Percentiles rank a stretch among this genome's conserved stretches.
These are phyloP conservation scores for Arthrobotrys iridis DNA, from an alignment of 2,329 filamentous ascomycete genomes.

Conservation along the genomic window DNA sequence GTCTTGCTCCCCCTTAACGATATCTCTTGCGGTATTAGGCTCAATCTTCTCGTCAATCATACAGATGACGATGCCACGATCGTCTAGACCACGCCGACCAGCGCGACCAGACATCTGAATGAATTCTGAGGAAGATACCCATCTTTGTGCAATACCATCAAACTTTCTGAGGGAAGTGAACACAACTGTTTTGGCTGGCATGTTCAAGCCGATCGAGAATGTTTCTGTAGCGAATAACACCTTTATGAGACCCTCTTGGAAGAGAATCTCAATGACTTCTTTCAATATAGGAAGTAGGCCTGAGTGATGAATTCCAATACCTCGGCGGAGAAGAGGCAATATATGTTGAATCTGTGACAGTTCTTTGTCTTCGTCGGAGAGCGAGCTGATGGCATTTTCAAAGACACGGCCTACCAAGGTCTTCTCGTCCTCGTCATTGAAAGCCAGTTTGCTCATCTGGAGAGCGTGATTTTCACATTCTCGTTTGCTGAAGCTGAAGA, in stretches of 20 bases:
- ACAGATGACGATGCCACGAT: slow-evolving; percentile 98
- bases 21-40: slow-evolving; percentile 89
- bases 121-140: slow-evolving; percentile 93
- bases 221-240: slow-evolving; percentile 98
- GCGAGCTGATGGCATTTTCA: slow-evolving; percentile 86
- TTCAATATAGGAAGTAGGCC: slow-evolving; percentile 94
- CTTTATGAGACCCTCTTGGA: slow-evolving; percentile 97
- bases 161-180: slow-evolving; percentile 97
- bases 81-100: slow-evolving; percentile 94
- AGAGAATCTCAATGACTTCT: slow-evolving; percentile 98
- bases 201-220: slow-evolving; percentile 97
- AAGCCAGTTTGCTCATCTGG: slow-evolving; percentile 83
- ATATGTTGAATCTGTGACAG: slow-evolving; percentile 92
- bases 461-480: slow-evolving; percentile 93
- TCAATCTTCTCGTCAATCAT: slow-evolving; percentile 99
- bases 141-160: slow-evolving; percentile 81
- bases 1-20: slow-evolving; percentile 96
- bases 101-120: slow-evolving; percentile 99
- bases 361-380: slow-evolving; percentile 89
- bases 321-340: slow-evolving; percentile 84
- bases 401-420: slow-evolving; percentile 95
- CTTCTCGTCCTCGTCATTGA: slow-evolving; percentile 97
- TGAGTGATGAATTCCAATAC: slow-evolving; percentile 97
- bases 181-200: slow-evolving; percentile 99
- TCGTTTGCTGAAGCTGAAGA: slow-evolving; percentile 99